These are phyloP conservation scores for Penicillium salamii DNA, from an alignment of 495 filamentous ascomycete genomes.

Conservation along the genomic window DNA sequence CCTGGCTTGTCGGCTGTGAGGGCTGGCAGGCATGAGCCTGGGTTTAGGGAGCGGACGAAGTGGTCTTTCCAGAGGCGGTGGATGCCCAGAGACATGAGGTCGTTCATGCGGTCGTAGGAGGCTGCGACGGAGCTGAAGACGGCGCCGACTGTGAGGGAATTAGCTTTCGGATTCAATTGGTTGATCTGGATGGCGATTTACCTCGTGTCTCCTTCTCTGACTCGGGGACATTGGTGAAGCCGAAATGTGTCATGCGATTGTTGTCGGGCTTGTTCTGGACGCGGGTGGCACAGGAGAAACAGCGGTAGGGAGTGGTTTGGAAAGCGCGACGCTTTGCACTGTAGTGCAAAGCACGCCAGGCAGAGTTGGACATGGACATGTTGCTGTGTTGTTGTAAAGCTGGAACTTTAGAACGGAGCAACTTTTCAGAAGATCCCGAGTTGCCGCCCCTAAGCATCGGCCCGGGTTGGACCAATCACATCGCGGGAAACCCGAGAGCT, in stretches of 20 bases:
- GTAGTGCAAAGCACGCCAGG: conserved; percentile 37
- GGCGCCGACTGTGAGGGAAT: conserved; percentile 59
- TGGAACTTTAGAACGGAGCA: conserved; percentile 12
- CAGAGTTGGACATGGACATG: conserved; percentile 26
- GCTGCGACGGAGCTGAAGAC: conserved; percentile 96
- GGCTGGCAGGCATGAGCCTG: conserved; percentile 64
- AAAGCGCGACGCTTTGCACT: conserved; percentile 27
- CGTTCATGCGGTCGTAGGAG: conserved; percentile 95
- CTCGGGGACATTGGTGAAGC: conserved; percentile 83
- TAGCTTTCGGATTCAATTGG: conserved; percentile 13
- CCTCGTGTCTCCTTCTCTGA: conserved; percentile 75
- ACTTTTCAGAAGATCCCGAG: conserved; percentile 19
- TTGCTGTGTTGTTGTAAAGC: conserved; percentile 1
- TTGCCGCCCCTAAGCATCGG: conserved; percentile 5
- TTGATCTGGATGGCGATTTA: conserved; percentile 28
- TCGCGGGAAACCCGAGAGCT: background rate
- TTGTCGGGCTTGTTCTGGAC: conserved; percentile 41
- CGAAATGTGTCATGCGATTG: conserved; percentile 83
- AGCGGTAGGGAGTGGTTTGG: conserved; percentile 40
- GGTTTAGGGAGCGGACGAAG: conserved; percentile 90
- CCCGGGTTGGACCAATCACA: conserved; percentile 16
- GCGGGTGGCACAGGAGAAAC: conserved; percentile 53
- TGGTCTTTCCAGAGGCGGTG: conserved; percentile 98
- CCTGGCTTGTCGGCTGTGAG: conserved; percentile 38
- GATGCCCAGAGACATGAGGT: conserved; percentile 96